Base-by-base conservation (phyloP, 305 asterid species). In the Fraxinus angustifolia region DNA sequence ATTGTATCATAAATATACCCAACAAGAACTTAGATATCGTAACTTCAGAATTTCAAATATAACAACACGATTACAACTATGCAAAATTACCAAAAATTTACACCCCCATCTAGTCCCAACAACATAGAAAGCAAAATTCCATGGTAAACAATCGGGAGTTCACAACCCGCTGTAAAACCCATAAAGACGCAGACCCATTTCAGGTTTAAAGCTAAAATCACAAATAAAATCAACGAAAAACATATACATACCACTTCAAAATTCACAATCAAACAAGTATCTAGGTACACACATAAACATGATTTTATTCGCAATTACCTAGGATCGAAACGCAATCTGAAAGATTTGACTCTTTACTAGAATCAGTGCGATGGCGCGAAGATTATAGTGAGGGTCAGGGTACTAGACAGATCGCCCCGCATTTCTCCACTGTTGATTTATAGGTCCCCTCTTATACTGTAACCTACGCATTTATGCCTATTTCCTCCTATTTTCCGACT, bases 141-240 rank as follows among this genome's bases (percentile, higher is more conserved):
- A 12, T 14, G 71, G 31, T 34, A 68, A 77, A 72, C 78, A 77
- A 48, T 53, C 83, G 6, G n/a, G 5, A 33, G 28, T 70, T 33
- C 75, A 84, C 77, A 89, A 83, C 81, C 87, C 90, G 79, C 88
- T 74, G 86, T 84, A 81, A 89, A 87, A 84, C 88, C 90, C 90
- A 36, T 14, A 62, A 53, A 73, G 34, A 23, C 11, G 53, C 78
- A 58, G 31, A 77, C 35, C 58, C 82, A 50, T 42, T 45, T 53
- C 76, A 23, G 77, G 35, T 70, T 36, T n/a, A 34, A 36, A 79
- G 26, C 53, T 35, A 78, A 75, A 38, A 81, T 21, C 48, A 42
- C 12, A 60, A 77, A 38, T 48, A 42, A 80, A 77, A 83, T 45
- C 48, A 56, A 48, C 75, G 35, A 14, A 28, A 23, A 16, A 70